Base-by-base conservation (phyloP, 2,329 filamentous ascomycete genomes). In the Aureobasidium sp. region DNA sequence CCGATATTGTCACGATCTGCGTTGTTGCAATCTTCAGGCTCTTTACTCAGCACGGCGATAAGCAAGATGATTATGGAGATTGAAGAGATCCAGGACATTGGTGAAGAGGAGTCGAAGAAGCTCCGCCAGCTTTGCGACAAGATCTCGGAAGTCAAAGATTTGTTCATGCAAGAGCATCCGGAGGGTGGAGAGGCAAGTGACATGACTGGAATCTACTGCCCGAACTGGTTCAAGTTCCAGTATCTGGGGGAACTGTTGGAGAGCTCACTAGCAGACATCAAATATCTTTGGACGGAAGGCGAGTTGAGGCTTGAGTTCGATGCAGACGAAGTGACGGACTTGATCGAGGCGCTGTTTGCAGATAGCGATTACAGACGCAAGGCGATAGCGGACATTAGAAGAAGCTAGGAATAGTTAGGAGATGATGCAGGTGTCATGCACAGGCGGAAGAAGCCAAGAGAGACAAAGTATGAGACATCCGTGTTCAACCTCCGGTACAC, bases 151-250 rank as follows among this genome's bases (percentile, higher is more conserved):
- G 73, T 86, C 17, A 81, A 81, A 62, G 78, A 83, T 65, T 72
- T 87, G 15, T 87, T 87, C 70, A 71, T 78, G 43, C 80, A 80
- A 10, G 75, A 79, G 13, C 72, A 74, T 43, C 65, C 69, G 5
- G 68, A 70, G 26, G 67, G 66, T 6, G 65, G 71, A 7, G 72
- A 80, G 32, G 75, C 77, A n/a, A 65, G 67, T 26, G 77, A 79
- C 44, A 82, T 84, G 75, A 84, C 82, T 4, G 82, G 82, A 27
- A 76, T 87, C 10, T 87, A 87, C 65, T 82, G 83, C 51, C 79
- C 81, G 4, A 82, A 81, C 65, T 87, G 85, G 85, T 76, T 87
- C 65, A 84, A 84, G 64, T 87, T 87, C 69, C 84, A 86, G 69
- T 87, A 87, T 67, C 70, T 87, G 59, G 75, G 80, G 46, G 85